phyloP scores from a whole-genome alignment of 1,139 yeast species.

The Sugiyamaella castrensis region DNA sequence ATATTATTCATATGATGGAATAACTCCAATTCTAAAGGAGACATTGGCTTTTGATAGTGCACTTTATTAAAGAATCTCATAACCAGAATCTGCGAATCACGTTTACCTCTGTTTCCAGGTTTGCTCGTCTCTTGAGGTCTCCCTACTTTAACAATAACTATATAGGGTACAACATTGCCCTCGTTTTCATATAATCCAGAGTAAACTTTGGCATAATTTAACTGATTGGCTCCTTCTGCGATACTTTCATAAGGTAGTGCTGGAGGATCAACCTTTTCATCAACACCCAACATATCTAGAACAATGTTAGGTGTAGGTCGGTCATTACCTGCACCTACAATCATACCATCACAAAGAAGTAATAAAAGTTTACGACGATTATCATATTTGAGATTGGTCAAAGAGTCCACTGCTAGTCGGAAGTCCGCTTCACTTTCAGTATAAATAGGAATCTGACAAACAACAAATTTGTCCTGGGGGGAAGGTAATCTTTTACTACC shows the following conservation, averaged over 20 bases:
- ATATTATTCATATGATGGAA: conserved; percentile 43
- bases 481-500: conserved; percentile 38
- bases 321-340: conserved; percentile 43
- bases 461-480: conserved; percentile 40
- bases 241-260: conserved; percentile 39
- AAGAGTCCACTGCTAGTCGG: conserved; percentile 42
- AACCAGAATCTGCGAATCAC: conserved; percentile 43
- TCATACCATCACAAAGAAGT: conserved; percentile 43
- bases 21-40: conserved; percentile 41
- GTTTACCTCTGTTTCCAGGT: conserved; percentile 46
- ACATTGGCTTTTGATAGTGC: conserved; percentile 41
- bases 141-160: conserved; percentile 43
- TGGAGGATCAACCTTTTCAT: conserved; percentile 39
- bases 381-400: conserved; percentile 40
- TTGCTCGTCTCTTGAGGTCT: conserved; percentile 35
- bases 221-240: conserved; percentile 41
- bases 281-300: conserved; percentile 42
- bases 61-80: conserved; percentile 43
- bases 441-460: conserved; percentile 44
- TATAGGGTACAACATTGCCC: conserved; percentile 42
- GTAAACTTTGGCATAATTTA: conserved; percentile 41
- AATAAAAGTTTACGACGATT: conserved; percentile 40
- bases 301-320: conserved; percentile 42
- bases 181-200: conserved; percentile 42
- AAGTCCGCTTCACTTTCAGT: conserved; percentile 43